A percentile compares a stretch with the other conserved stretches of the same genome.
Conservation (phyloP, 805 yeast genomes). For the Kazachstania kunashirensis region DNA sequence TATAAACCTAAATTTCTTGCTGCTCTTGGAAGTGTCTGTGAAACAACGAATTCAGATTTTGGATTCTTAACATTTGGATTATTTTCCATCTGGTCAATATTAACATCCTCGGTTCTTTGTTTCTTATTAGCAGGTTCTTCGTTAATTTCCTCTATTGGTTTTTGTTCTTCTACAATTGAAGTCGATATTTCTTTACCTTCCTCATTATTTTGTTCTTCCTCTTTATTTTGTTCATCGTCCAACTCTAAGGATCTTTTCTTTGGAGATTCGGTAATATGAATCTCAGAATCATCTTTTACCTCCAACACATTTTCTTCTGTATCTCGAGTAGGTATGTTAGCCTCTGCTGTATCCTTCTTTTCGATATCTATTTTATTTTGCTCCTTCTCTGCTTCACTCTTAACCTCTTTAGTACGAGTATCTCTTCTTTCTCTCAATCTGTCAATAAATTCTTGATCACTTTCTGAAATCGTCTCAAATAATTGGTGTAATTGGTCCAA, state of each 20-base stretch:
- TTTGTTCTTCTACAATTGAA: background rate
- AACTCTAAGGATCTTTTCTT: background rate
- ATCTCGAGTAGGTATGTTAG: too few species aligned
- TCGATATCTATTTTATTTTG: background rate
- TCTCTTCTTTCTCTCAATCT: constrained; percentile 12
- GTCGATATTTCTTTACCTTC: background rate
- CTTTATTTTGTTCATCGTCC: background rate
- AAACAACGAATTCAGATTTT: constrained; percentile 61
- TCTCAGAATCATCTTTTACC: background rate
- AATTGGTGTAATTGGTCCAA: constrained; percentile 23
- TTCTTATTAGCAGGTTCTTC: constrained; percentile 12
- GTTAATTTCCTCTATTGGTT: background rate
- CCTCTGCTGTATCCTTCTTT: background rate
- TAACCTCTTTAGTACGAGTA: constrained; percentile 1
- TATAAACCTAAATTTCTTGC: constrained; percentile 59
- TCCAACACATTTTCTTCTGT: too few species aligned
- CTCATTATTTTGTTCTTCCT: constrained; percentile 2
- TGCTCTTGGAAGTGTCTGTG: constrained; percentile 58
- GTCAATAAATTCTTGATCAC: constrained; percentile 17
- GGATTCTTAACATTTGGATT: constrained; percentile 61
- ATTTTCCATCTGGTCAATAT: constrained; percentile 32
- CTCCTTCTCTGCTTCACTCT: background rate
- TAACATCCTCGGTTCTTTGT: constrained; percentile 9
- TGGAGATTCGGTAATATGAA: background rate
- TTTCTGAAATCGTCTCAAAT: constrained; percentile 16